These are phyloP conservation scores for Amniculicola lignicola DNA, from an alignment of 495 filamentous ascomycete genomes.

Conservation along the genomic window DNA sequence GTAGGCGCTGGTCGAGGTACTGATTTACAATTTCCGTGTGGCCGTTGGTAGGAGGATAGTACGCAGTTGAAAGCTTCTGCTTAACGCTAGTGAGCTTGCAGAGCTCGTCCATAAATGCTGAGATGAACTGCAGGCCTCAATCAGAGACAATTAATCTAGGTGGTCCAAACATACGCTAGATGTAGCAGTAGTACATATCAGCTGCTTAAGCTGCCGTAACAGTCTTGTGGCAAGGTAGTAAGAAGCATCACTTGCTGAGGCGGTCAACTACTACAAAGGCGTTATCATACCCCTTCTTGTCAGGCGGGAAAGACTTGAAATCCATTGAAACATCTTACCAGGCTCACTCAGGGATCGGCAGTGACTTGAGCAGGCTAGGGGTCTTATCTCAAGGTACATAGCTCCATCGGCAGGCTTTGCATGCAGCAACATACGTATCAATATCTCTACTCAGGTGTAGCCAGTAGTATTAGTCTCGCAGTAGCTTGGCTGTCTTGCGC, in stretches of 20 bases:
- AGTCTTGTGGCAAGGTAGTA: not conserved
- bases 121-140: not conserved
- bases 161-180: not conserved
- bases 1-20: not conserved
- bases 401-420: not conserved
- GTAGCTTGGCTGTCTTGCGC: too few species aligned
- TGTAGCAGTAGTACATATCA: not conserved
- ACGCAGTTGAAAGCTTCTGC: not conserved
- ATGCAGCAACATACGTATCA: not conserved
- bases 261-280: not conserved
- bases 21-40: not conserved
- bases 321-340: not conserved
- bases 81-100: not conserved
- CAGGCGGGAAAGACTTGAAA: not conserved
- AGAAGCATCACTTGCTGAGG: not conserved
- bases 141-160: not conserved
- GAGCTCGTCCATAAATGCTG: not conserved
- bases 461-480: too few species aligned
- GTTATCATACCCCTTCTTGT: not conserved
- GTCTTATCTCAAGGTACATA: not conserved
- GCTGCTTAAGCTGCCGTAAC: not conserved
- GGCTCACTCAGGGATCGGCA: not conserved
- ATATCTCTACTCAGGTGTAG: too few species aligned
- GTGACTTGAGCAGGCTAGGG: not conserved
- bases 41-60: not conserved